A percentile compares a stretch with the other conserved stretches of the same genome.
These are phyloP conservation scores for Alternaria rosae DNA, from an alignment of 2,329 filamentous ascomycete genomes.

Conservation along the genomic window DNA sequence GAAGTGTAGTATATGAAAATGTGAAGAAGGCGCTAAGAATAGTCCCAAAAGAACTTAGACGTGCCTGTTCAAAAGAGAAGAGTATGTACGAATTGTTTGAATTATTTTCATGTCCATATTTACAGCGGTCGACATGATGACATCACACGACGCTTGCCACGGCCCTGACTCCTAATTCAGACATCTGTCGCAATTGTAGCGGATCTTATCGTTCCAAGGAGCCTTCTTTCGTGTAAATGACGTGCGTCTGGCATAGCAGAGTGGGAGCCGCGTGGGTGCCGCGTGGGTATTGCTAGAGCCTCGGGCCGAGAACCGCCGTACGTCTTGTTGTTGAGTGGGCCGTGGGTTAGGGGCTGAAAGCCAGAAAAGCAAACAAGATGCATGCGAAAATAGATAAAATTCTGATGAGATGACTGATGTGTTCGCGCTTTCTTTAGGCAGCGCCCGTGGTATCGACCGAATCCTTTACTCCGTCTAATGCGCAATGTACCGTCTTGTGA, in stretches of 20 bases:
- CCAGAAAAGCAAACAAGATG: neutral
- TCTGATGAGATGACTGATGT: neutral
- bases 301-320: conserved; percentile 7
- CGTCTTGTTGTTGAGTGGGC: neutral
- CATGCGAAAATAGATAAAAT: conserved; percentile 1
- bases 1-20: neutral
- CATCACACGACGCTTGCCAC: conserved; percentile 17
- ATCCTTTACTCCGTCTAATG: conserved; percentile 18
- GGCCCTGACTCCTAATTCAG: conserved; percentile 3
- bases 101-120: neutral
- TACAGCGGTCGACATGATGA: conserved; percentile 20
- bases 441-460: conserved; percentile 10
- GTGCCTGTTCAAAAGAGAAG: neutral
- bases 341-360: neutral
- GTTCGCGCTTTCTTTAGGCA: neutral
- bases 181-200: neutral
- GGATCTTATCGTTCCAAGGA: conserved; percentile 2
- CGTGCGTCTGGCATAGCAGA: conserved; percentile 5
- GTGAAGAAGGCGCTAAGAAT: neutral
- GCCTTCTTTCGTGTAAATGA: conserved; percentile 16
- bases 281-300: neutral
- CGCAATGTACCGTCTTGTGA: conserved; percentile 7
- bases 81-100: neutral
- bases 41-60: neutral
- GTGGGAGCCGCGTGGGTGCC: conserved; percentile 8